These are phyloP conservation scores for Haplosporangium sp. DNA, from an alignment of 371 early-diverging fungal species.

Conservation along the genomic window DNA sequence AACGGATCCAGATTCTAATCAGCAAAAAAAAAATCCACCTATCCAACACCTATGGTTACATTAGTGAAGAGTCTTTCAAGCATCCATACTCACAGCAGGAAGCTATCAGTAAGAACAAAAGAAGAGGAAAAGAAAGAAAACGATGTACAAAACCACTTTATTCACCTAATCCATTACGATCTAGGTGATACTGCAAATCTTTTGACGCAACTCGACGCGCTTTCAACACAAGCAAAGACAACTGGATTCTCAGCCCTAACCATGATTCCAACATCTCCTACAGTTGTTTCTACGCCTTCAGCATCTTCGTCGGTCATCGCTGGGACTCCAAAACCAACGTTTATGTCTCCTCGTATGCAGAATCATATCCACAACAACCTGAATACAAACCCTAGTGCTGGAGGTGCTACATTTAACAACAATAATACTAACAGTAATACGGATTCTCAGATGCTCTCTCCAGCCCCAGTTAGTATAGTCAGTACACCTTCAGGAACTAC, in stretches of 20 bases:
- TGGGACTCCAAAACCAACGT: conserved; percentile 47
- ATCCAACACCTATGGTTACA: too few relatives aligned
- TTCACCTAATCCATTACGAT: not conserved
- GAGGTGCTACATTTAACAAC: not conserved
- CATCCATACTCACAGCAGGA: conserved; percentile 53
- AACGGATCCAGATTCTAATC: not conserved
- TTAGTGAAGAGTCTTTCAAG: conserved; percentile 54
- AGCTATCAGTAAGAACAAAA: conserved; percentile 26
- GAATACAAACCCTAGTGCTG: not conserved
- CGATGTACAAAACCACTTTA: not conserved
- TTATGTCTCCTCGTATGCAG: conserved; percentile 49
- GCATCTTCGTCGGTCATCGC: conserved; percentile 17
- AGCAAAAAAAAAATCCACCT: not conserved
- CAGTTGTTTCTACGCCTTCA: conserved; percentile 46
- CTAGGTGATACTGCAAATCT: conserved; percentile 46
- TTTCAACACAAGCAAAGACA: conserved; percentile 34
- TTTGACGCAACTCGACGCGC: conserved; percentile 36
- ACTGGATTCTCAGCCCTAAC: conserved; percentile 47
- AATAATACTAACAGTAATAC: not conserved
- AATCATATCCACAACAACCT: conserved; percentile 46
- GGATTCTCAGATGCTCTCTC: conserved; percentile 32
- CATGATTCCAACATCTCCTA: conserved; percentile 35
- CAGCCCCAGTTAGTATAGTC: conserved; percentile 27
- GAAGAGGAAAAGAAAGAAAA: not conserved
- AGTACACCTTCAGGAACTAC: conserved; percentile 22